Percentiles rank a stretch among this genome's conserved stretches.
Evolutionary conservation across 208 protist species (phyloP).

Genomic region (Vickermania ingenoplastis): DNA sequence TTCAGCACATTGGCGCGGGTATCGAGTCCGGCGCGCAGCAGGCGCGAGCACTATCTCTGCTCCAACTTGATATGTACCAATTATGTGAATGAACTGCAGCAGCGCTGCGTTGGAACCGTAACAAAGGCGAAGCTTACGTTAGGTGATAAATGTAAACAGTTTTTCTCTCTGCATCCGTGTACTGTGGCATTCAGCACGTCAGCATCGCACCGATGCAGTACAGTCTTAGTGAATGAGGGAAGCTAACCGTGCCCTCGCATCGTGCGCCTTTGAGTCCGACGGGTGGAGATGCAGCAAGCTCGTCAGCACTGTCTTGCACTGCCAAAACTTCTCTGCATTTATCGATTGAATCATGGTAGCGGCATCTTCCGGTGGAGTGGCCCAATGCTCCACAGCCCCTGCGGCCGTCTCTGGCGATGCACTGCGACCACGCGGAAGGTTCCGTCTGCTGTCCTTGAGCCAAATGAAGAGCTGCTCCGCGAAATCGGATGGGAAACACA

Average conservation of each 20-base stretch:
- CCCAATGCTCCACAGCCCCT: neutral
- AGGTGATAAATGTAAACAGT: too few species aligned
- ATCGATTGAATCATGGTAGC: neutral
- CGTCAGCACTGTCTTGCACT: constrained; percentile 40
- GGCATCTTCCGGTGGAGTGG: neutral
- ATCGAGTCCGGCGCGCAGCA: too few species aligned
- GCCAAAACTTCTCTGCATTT: neutral
- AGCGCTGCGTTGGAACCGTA: too few species aligned
- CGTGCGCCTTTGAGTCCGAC: constrained; percentile 47
- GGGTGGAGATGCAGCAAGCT: constrained; percentile 56
- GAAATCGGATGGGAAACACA: constrained; percentile 24
- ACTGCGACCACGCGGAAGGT: neutral
- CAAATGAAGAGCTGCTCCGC: constrained; percentile 28
- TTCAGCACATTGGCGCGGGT: too few species aligned
- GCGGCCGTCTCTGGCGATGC: neutral
- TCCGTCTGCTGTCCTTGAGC: constrained; percentile 24
- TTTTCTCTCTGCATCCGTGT: too few species aligned
- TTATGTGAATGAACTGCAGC: too few species aligned
- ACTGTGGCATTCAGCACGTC: too few species aligned
- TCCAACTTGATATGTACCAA: too few species aligned
- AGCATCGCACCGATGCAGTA: too few species aligned
- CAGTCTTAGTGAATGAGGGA: constrained; percentile 54
- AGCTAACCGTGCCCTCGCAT: constrained; percentile 47
- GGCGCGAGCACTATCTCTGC: too few species aligned
- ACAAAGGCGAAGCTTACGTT: too few species aligned